Conservation (phyloP, 768 basidiomycete species). For the Cystoderma amianthinum region DNA sequence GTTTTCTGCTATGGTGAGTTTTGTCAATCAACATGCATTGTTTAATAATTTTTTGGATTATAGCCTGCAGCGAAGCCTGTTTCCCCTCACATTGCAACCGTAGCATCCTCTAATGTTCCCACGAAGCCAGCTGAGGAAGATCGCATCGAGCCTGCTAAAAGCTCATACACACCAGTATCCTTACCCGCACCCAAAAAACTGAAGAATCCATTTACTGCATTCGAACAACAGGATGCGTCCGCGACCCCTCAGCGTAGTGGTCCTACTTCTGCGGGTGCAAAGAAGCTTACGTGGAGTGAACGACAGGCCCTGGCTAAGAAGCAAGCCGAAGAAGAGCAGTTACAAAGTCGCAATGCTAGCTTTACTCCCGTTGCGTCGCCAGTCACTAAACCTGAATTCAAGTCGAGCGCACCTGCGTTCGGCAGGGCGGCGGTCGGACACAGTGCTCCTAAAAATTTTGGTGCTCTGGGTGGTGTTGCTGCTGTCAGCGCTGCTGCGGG, state of each 20-base stretch:
- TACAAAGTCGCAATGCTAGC: constrained; percentile 50
- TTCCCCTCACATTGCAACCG: constrained; percentile 23
- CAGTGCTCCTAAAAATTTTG: constrained; percentile 35
- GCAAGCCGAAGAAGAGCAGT: constrained; percentile 74
- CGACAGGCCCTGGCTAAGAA: constrained; percentile 89
- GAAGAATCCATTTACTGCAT: constrained; percentile 71
- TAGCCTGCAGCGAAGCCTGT: constrained; percentile 1
- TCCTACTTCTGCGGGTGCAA: constrained; percentile 26
- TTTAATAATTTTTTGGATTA: not conserved
- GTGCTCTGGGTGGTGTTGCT: constrained; percentile 23
- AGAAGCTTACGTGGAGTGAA: constrained; percentile 93
- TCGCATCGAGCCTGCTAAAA: constrained; percentile 80
- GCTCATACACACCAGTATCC: constrained; percentile 83
- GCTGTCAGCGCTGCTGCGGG: constrained; percentile 27
- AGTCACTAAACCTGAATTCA: constrained; percentile 24
- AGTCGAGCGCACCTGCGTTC: constrained; percentile 40
- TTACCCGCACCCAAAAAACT: constrained; percentile 84
- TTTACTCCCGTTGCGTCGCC: constrained; percentile 30
- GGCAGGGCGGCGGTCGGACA: constrained; percentile 32
- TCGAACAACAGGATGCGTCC: constrained; percentile 40
- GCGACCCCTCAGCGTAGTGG: constrained; percentile 12
- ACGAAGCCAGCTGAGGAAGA: constrained; percentile 75
- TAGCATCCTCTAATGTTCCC: constrained; percentile 39
- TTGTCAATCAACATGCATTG: not conserved
- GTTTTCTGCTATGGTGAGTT: constrained; percentile 25